phyloP scores from a whole-genome alignment of 2,329 filamentous ascomycete genomes.

The Penicillium sp. region DNA sequence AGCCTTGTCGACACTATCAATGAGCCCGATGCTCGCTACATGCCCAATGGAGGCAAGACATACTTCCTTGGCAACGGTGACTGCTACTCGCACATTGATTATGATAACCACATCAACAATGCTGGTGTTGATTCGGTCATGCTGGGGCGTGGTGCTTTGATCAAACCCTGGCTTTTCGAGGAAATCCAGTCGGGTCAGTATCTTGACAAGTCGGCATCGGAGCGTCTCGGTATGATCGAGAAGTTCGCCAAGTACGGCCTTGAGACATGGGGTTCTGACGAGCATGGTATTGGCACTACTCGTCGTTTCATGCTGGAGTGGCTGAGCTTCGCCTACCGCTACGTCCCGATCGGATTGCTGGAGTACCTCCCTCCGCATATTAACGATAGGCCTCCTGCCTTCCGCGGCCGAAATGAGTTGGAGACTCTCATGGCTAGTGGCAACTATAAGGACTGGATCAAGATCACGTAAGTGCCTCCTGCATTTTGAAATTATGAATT shows the following conservation, averaged over 20 bases:
- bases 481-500: slow-evolving; percentile 11
- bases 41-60: slow-evolving; percentile 65
- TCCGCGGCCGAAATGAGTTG: slow-evolving; percentile 76
- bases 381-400: slow-evolving; percentile 83
- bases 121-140: slow-evolving; percentile 87
- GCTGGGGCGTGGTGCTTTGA: slow-evolving; percentile 90
- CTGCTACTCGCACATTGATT: slow-evolving; percentile 88
- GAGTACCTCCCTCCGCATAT: slow-evolving; percentile 83
- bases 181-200: slow-evolving; percentile 91
- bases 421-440: slow-evolving; percentile 88
- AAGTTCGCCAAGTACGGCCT: slow-evolving; percentile 87
- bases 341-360: slow-evolving; percentile 82
- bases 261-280: slow-evolving; percentile 92
- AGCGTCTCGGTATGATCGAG: slow-evolving; percentile 79
- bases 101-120: slow-evolving; percentile 69
- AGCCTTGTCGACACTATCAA: slow-evolving; percentile 66
- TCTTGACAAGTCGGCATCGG: slow-evolving; percentile 85
- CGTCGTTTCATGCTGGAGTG: slow-evolving; percentile 91
- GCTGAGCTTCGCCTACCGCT: slow-evolving; percentile 87
- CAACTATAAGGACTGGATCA: slow-evolving; percentile 97
- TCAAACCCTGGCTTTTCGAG: slow-evolving; percentile 98
- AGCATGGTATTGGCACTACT: slow-evolving; percentile 86
- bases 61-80: slow-evolving; percentile 97
- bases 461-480: slow-evolving; percentile 69
- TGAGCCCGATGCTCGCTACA: slow-evolving; percentile 69